Conservation (phyloP, 2,329 filamentous ascomycete species). For the Hysterium pulicare region DNA sequence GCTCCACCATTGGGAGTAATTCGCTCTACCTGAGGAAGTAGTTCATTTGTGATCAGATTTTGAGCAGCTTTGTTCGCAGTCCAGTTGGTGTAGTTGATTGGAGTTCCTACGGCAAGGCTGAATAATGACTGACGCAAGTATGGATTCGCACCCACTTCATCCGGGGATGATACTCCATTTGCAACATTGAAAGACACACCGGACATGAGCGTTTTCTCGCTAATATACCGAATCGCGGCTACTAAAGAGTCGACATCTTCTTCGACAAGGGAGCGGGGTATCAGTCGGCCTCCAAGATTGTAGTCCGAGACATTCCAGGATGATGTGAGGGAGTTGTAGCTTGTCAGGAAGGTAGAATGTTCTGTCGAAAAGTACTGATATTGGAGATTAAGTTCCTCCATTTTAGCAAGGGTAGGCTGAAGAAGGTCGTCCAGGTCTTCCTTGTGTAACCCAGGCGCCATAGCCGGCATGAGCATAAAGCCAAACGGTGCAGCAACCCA, state of each 20-base stretch:
- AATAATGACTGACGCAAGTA: conserved; percentile 5
- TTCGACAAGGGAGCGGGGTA: conserved; percentile 7
- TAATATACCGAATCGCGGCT: neutral
- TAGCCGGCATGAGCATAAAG: conserved; percentile 4
- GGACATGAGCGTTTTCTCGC: neutral
- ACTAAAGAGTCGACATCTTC: conserved; percentile 4
- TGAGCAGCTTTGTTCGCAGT: conserved; percentile 2
- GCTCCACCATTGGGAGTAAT: conserved; percentile 16
- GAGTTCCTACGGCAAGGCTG: conserved; percentile 2
- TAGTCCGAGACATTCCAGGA: conserved; percentile 5
- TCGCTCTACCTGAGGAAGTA: conserved; percentile 22
- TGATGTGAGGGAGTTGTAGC: conserved; percentile 5
- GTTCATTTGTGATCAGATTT: conserved; percentile 15
- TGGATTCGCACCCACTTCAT: conserved; percentile 4
- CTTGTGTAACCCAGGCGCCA: conserved; percentile 1
- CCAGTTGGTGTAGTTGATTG: conserved; percentile 3
- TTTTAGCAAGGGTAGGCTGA: conserved; percentile 2
- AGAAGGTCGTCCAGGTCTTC: conserved; percentile 3
- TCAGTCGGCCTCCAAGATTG: conserved; percentile 3
- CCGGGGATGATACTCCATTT: neutral
- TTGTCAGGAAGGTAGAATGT: conserved; percentile 4
- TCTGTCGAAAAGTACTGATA: conserved; percentile 6
- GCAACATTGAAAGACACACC: conserved; percentile 6
- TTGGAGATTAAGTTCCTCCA: neutral
- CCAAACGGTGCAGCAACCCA: neutral